Conservation (phyloP, 2,329 filamentous ascomycete species). For the Fusarium pilosicola region DNA sequence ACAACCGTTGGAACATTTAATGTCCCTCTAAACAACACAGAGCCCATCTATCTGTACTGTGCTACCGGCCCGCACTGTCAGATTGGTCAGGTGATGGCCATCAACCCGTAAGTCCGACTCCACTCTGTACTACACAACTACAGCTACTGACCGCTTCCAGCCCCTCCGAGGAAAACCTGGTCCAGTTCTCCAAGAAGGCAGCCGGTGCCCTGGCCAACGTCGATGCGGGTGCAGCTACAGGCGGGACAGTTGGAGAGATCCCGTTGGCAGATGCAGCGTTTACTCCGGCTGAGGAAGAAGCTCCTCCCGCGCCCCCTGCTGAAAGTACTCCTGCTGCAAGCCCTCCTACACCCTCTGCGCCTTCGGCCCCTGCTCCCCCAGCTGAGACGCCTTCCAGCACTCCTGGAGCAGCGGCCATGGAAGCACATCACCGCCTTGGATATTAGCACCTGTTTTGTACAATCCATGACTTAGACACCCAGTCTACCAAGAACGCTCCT, state of each 20-base stretch:
- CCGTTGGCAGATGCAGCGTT: slow-evolving; percentile 35
- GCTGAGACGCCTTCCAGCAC: neutral
- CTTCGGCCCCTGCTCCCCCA: neutral
- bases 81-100: slow-evolving; percentile 60
- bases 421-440: neutral
- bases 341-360: neutral
- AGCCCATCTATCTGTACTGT: slow-evolving; percentile 63
- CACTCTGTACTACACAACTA: neutral
- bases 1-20: slow-evolving; percentile 57
- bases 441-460: neutral
- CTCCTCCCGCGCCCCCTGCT: slow-evolving; percentile 11
- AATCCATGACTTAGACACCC: neutral
- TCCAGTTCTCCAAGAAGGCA: slow-evolving; percentile 33
- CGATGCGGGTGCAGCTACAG: slow-evolving; percentile 29
- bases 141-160: neutral
- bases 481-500: neutral
- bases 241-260: slow-evolving; percentile 38
- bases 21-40: slow-evolving; percentile 55
- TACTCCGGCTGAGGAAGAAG: slow-evolving; percentile 23
- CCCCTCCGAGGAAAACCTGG: slow-evolving; percentile 31
- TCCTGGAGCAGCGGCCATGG: neutral
- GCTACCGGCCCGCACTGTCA: slow-evolving; percentile 60
- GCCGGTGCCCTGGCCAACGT: slow-evolving; percentile 32
- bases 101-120: slow-evolving; percentile 55
- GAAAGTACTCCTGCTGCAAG: slow-evolving; percentile 2